Base-by-base conservation (phyloP, 305 asterid genomes). In the Solanum hybrid region DNA sequence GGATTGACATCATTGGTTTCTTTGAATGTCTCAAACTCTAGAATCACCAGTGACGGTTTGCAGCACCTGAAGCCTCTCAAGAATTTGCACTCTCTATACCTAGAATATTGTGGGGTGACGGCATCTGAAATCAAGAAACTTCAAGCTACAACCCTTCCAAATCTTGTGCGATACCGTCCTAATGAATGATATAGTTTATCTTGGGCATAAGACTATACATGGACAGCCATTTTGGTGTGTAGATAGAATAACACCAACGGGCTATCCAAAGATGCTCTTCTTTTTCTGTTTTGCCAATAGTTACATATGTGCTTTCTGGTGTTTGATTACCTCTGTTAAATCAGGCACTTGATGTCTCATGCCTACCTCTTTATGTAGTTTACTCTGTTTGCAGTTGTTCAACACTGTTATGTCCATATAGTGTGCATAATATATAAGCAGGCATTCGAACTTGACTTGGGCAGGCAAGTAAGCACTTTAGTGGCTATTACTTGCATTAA, bases 111-210 rank as follows among this genome's bases (percentile, higher is more conserved):
- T 80, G 56, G 86, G 12, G 89, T 88, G 56, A 88, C 89, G 0
- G 89, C 86, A 42, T 79, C 51, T 38, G 86, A 77, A 64, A 79
- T 88, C 60, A 76, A 88, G 86, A 88, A 88, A 40, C 89, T 88
- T 46, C 89, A 88, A 80, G 76, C 64, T 29, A 88, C 56, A 35
- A 14, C 64, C 36, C 89, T 88, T 8, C 86, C 86, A 10, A 78
- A 88, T 37, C 89, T 88, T 66, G 26, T 22, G 60, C 85, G 56
- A 78, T 88, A 76, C 26, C 76, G 60, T 24, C 89, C 89, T 17
- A 11, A 46, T 56, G 86, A 46, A 36, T 88, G 75, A 88, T 22
- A 24, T n/a, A 72, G 75, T 11, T 51, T 17, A 17, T 10, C 32
- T 14, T 32, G 8, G 20, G 10, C 34, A 32, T 32, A 22, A 51